Conservation (phyloP, 2,329 filamentous ascomycete species). For the Phaeoacremonium minimum region DNA sequence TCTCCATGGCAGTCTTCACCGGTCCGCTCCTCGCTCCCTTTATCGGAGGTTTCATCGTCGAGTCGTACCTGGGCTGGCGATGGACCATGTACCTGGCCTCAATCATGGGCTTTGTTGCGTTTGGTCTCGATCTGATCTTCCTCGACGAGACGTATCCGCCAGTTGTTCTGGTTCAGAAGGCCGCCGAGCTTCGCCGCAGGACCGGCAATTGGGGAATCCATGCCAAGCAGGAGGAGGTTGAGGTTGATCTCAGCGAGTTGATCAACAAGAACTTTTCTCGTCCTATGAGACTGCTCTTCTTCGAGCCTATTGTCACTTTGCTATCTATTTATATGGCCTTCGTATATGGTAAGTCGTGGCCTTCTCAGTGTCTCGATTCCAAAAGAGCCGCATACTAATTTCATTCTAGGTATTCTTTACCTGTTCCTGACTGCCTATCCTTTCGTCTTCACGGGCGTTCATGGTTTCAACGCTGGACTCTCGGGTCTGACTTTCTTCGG, state of each 20-base stretch:
- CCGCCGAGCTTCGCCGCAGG: slow-evolving; percentile 54
- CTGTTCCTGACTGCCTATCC: slow-evolving; percentile 84
- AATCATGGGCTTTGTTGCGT: slow-evolving; percentile 60
- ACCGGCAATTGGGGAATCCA: slow-evolving; percentile 69
- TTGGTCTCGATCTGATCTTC: slow-evolving; percentile 56
- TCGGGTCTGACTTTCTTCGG: slow-evolving; percentile 81
- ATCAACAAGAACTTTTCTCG: slow-evolving; percentile 64
- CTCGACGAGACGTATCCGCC: slow-evolving; percentile 69
- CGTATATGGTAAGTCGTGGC: slow-evolving; percentile 52
- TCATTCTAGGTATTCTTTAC: slow-evolving; percentile 56
- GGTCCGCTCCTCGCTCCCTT: slow-evolving; percentile 66
- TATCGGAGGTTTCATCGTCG: slow-evolving; percentile 63
- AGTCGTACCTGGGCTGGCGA: slow-evolving; percentile 63
- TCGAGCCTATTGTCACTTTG: slow-evolving; percentile 65
- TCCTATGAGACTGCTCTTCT: slow-evolving; percentile 60
- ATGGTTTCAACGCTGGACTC: slow-evolving; percentile 65
- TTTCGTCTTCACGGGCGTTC: slow-evolving; percentile 70
- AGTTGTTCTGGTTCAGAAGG: slow-evolving; percentile 58
- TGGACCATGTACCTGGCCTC: slow-evolving; percentile 65
- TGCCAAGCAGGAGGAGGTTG: slow-evolving; percentile 68
- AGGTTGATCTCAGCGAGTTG: slow-evolving; percentile 60
- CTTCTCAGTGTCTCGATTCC: background rate
- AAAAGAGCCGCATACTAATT: slow-evolving; percentile 1
- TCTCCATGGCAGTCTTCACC: slow-evolving; percentile 60
- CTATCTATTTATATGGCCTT: slow-evolving; percentile 71